A percentile compares a stretch with the other conserved stretches of the same genome.
phyloP scores from a whole-genome alignment of 225 moss, liverwort and hornwort species.

The Physcomitrium patens region DNA sequence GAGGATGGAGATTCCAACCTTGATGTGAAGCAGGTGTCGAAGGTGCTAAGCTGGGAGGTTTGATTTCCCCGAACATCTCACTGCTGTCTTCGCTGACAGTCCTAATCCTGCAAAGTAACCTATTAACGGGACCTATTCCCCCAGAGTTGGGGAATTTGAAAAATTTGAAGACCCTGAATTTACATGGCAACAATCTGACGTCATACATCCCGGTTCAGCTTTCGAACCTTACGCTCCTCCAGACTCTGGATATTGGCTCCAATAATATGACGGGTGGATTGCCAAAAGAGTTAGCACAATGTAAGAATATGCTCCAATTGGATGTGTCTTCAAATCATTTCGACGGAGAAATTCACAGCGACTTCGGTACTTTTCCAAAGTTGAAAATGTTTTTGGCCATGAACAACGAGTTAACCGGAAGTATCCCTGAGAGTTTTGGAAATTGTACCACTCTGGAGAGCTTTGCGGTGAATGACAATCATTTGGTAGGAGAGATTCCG shows the following conservation, averaged over 20 bases:
- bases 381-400: conserved; percentile 27
- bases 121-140: conserved; percentile 37
- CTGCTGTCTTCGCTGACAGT: conserved; percentile 36
- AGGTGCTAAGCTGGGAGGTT: conserved; percentile 29
- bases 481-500: conserved; percentile 40
- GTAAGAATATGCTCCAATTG: conserved; percentile 14
- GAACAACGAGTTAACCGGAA: conserved; percentile 35
- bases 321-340: conserved; percentile 41
- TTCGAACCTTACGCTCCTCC: conserved; percentile 29
- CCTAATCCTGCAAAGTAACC: conserved; percentile 21
- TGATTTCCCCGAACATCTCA: conserved; percentile 34
- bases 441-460: conserved; percentile 38
- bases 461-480: conserved; percentile 27
- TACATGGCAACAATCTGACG: conserved; percentile 39
- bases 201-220: conserved; percentile 34
- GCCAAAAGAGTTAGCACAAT: conserved; percentile 28
- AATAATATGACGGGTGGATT: conserved; percentile 42
- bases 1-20: no score
- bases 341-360: conserved; percentile 13
- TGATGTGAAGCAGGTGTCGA: conserved; percentile 39
- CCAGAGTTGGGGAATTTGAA: conserved; percentile 30
- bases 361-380: conserved; percentile 37
- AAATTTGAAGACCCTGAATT: conserved; percentile 26
- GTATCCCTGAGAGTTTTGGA: conserved; percentile 43
- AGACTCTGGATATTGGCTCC: conserved; percentile 35